These are phyloP conservation scores for Mortierella antarctica DNA, from an alignment of 192 early-diverging fungal genomes.

Conservation along the genomic window DNA sequence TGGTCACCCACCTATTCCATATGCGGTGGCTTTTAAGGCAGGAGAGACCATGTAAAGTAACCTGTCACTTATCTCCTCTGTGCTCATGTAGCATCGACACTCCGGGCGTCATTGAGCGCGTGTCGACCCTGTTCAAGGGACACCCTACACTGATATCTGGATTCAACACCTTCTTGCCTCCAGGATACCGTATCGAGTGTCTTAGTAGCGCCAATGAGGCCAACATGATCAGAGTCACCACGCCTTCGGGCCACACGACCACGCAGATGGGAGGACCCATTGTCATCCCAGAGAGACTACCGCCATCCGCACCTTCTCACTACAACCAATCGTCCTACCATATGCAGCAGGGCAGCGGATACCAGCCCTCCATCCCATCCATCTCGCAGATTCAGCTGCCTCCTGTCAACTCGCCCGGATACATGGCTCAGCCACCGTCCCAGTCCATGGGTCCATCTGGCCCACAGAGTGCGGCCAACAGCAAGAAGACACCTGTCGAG, in stretches of 20 bases:
- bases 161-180: slow-evolving; percentile 99
- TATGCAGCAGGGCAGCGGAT: slow-evolving; percentile 47
- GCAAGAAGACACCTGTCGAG: slow-evolving; percentile 84
- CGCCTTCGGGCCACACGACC: slow-evolving; percentile 77
- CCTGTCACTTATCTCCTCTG: not conserved
- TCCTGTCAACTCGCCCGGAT: slow-evolving; percentile 36
- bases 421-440: slow-evolving; percentile 29
- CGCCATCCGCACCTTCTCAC: slow-evolving; percentile 34
- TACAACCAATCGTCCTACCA: slow-evolving; percentile 51
- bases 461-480: slow-evolving; percentile 48
- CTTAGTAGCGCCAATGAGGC: slow-evolving; percentile 81
- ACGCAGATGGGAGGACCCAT: slow-evolving; percentile 61
- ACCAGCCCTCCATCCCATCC: slow-evolving; percentile 51
- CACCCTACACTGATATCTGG: slow-evolving; percentile 93
- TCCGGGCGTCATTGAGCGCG: slow-evolving; percentile 96
- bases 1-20: not conserved
- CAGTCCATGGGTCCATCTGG: slow-evolving; percentile 30
- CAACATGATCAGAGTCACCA: slow-evolving; percentile 85
- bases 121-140: slow-evolving; percentile 93
- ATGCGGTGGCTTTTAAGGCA: no score
- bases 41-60: no score
- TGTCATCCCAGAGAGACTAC: slow-evolving; percentile 38
- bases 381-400: slow-evolving; percentile 37
- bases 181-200: slow-evolving; percentile 96
- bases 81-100: slow-evolving; percentile 81